Base-by-base conservation (phyloP, 140 eudicot species). In the Oenanthe javanica region DNA sequence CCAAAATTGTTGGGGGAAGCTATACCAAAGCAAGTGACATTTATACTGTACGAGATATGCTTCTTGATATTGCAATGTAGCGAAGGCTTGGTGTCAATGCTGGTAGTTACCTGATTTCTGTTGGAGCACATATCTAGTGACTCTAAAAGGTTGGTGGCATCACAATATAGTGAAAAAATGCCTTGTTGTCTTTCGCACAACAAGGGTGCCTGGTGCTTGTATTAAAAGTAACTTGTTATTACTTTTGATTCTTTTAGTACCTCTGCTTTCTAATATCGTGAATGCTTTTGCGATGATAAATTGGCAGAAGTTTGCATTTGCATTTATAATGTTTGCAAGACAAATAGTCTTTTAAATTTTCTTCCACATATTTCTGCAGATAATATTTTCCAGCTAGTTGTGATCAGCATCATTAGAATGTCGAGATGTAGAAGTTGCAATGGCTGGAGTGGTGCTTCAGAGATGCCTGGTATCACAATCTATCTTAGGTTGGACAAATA, bases 1-100 rank as follows among this genome's bases (percentile, higher is more conserved):
- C 82, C n/a, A 89, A 86, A 81, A 86, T 84, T 7, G 82, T 87
- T 10, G 92, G 86, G 69, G 81, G 87, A 54, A 87, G 89, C 81
- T 91, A 87, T 84, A 86, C 88, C 21, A 86, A 85, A 83, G 88
- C 79, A 78, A 83, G 83, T 66, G 82, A 85, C 63, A 79, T 88
- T 49, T 79, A 84, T 79, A 72, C 82, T 6, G 87, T 76, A 19
- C 79, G 90, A 76, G 94, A 89, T 66, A 76, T 85, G 86, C 88
- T 89, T 82, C 89, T 89, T 70, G 89, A 87, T 55, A 86, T 87
- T 8, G 88, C 89, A 19, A 55, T 89, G 77, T 85, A 77, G 80
- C 57, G 18, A 42, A 75, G 9, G 47, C 38, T 45, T 71, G 23
- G n/a, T 18, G 5, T 10, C 23, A 19, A 46, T 2, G 31, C 25